Conservation (phyloP, 1,284 basidiomycete genomes). For the Inonotus hispidus region DNA sequence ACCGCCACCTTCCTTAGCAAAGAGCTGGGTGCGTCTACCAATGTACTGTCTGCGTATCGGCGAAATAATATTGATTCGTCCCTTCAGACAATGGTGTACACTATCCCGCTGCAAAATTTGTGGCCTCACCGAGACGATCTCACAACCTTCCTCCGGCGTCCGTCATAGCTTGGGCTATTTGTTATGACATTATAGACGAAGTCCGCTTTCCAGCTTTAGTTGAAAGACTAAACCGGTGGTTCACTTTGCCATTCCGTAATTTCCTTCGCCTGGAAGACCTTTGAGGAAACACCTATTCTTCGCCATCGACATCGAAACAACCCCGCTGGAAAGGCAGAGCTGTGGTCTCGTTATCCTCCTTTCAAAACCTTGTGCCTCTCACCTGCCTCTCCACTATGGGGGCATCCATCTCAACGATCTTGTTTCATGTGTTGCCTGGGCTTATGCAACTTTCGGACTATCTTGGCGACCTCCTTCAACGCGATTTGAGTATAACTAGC, state of each 20-base stretch:
- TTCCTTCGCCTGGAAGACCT: constrained; percentile 51
- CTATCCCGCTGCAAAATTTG: background rate
- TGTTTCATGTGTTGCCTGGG: constrained; percentile 38
- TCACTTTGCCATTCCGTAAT: constrained; percentile 43
- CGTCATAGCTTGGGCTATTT: constrained; percentile 7
- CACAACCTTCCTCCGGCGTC: constrained; percentile 2
- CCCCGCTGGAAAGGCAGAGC: constrained; percentile 31
- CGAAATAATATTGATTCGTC: background rate
- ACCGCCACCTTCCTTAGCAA: background rate
- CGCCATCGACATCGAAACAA: constrained; percentile 19
- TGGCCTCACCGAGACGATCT: background rate
- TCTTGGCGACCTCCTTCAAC: constrained; percentile 25
- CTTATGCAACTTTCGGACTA: constrained; percentile 38
- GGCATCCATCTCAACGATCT: background rate
- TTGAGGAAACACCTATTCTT: constrained; percentile 33
- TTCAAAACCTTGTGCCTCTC: constrained; percentile 4
- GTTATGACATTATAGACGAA: constrained; percentile 6
- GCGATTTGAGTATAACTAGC: background rate
- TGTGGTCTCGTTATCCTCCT: constrained; percentile 34
- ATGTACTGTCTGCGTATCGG: background rate
- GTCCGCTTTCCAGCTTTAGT: constrained; percentile 29
- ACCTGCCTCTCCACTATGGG: background rate
- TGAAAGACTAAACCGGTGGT: constrained; percentile 24
- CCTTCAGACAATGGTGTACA: background rate
- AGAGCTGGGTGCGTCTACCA: background rate